Percentiles rank a stretch among this genome's conserved stretches.
Evolutionary conservation across 73 alveolate genomes (phyloP).

Genomic region (Stentor roeselii): DNA sequence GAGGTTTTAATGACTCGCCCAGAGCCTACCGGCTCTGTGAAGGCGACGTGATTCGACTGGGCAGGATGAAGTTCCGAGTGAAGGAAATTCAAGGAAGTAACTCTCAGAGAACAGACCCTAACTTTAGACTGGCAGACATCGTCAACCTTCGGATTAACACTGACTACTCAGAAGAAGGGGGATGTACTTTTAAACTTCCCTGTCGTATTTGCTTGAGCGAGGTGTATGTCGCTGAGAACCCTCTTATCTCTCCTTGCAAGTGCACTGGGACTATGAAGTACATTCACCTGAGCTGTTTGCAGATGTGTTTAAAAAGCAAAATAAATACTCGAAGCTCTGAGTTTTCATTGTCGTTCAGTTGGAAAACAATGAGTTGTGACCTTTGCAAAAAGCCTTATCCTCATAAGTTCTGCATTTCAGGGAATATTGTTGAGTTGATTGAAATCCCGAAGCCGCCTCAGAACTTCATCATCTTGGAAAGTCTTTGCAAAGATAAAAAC

Average conservation of each 20-base stretch:
- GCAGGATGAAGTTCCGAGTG: slow-evolving; percentile 20
- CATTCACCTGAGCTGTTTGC: slow-evolving; percentile 46
- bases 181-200: neutral
- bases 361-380: slow-evolving; percentile 25
- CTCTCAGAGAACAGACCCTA: neutral
- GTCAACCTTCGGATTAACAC: neutral
- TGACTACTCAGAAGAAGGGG: neutral
- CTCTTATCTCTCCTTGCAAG: slow-evolving; percentile 52
- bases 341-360: neutral
- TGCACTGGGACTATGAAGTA: slow-evolving; percentile 51
- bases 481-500: neutral
- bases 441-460: slow-evolving; percentile 29
- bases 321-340: neutral
- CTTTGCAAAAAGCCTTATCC: slow-evolving; percentile 26
- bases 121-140: slow-evolving; percentile 8
- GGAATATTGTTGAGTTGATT: slow-evolving; percentile 11
- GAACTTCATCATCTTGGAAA: neutral
- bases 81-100: neutral
- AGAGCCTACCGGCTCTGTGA: slow-evolving; percentile 21
- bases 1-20: neutral
- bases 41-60: slow-evolving; percentile 26
- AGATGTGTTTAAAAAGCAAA: slow-evolving; percentile 46
- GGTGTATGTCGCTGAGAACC: slow-evolving; percentile 37
- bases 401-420: neutral
- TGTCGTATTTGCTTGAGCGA: slow-evolving; percentile 7